Percentiles rank a stretch among this genome's conserved stretches.
These are phyloP conservation scores for Botrytis pseudocinerea DNA, from an alignment of 2,329 filamentous ascomycete species.

Conservation along the genomic window DNA sequence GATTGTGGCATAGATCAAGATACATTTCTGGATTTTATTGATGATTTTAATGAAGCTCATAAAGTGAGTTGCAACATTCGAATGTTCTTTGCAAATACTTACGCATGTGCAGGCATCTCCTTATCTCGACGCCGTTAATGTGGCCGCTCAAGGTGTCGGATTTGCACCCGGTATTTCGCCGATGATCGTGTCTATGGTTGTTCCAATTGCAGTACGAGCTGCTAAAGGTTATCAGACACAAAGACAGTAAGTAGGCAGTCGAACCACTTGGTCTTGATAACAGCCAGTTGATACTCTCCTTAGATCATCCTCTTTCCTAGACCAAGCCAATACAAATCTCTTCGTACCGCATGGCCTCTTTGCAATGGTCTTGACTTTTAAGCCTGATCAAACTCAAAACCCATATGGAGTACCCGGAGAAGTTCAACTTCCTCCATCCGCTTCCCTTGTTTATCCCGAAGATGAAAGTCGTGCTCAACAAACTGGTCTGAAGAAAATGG, in stretches of 20 bases:
- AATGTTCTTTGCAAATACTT: background rate
- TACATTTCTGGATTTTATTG: constrained; percentile 50
- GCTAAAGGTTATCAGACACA: constrained; percentile 40
- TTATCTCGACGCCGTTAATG: constrained; percentile 46
- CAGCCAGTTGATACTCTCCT: constrained; percentile 6
- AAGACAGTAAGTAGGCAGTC: constrained; percentile 17
- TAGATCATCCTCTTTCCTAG: constrained; percentile 51
- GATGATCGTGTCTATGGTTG: constrained; percentile 46
- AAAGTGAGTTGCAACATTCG: constrained; percentile 17
- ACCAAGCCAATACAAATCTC: constrained; percentile 54
- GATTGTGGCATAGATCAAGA: constrained; percentile 49
- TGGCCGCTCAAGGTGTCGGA: constrained; percentile 44
- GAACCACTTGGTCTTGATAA: background rate
- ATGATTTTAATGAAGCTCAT: constrained; percentile 46
- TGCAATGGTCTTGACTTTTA: constrained; percentile 54
- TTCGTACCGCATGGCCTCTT: constrained; percentile 57
- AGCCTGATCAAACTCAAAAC: constrained; percentile 40
- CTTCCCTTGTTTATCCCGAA: background rate
- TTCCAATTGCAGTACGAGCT: constrained; percentile 45
- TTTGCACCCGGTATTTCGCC: constrained; percentile 44
- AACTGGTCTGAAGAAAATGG: constrained; percentile 41
- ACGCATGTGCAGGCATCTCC: constrained; percentile 33
- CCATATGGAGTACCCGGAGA: background rate
- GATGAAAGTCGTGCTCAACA: background rate
- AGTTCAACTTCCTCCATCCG: constrained; percentile 14